These are phyloP conservation scores for Inonotus hispidus DNA, from an alignment of 1,284 basidiomycete genomes.

Conservation along the genomic window DNA sequence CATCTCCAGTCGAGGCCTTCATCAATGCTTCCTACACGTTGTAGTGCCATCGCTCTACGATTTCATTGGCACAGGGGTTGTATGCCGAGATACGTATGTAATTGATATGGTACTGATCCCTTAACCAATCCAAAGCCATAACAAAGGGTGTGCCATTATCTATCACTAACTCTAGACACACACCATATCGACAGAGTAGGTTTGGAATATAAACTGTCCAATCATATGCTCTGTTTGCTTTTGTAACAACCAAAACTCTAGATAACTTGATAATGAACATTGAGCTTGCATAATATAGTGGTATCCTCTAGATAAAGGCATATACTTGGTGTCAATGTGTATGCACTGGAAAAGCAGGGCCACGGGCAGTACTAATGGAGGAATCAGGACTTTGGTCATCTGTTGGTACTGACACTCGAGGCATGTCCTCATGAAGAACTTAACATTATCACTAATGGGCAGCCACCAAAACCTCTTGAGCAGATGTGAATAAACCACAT, in stretches of 20 bases:
- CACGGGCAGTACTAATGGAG: neutral
- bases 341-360: neutral
- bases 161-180: slow-evolving; percentile 25
- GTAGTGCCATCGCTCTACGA: slow-evolving; percentile 17
- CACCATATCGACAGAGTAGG: slow-evolving; percentile 28
- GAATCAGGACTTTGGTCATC: neutral
- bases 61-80: slow-evolving; percentile 20
- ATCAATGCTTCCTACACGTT: slow-evolving; percentile 17
- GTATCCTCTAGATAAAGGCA: slow-evolving; percentile 23
- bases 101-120: slow-evolving; percentile 12
- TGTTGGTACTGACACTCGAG: neutral
- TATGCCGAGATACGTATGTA: slow-evolving; percentile 21
- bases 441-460: neutral
- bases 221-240: slow-evolving; percentile 21
- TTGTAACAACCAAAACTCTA: slow-evolving; percentile 21
- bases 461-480: slow-evolving; percentile 7
- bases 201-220: slow-evolving; percentile 26
- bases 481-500: slow-evolving; percentile 4
- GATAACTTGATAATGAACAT: slow-evolving; percentile 23
- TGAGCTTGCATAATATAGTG: slow-evolving; percentile 26
- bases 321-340: slow-evolving; percentile 9
- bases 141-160: slow-evolving; percentile 29
- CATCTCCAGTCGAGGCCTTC: slow-evolving; percentile 12
- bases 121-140: slow-evolving; percentile 14
- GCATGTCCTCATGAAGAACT: neutral